phyloP scores from a whole-genome alignment of 2,329 filamentous ascomycete genomes.

The Aureobasidium sp. region DNA sequence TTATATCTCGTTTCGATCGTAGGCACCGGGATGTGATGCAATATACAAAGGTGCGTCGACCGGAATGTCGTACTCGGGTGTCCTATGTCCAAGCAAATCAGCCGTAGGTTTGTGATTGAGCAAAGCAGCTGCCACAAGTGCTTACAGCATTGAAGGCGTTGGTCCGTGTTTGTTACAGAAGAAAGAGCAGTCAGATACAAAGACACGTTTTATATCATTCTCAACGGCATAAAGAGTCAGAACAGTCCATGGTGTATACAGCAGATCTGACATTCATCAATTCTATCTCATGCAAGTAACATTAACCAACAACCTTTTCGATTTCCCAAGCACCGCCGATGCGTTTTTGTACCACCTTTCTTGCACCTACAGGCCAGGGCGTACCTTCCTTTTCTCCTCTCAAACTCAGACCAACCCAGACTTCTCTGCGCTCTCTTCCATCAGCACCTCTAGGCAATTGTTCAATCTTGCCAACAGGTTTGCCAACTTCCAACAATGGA shows the following conservation, averaged over 20 bases:
- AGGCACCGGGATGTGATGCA: background rate
- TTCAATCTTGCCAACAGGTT: constrained; percentile 77
- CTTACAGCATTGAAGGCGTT: background rate
- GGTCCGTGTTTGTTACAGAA: background rate
- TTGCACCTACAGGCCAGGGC: constrained; percentile 57
- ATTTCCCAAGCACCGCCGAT: constrained; percentile 14
- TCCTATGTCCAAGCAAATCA: background rate
- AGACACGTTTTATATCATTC: background rate
- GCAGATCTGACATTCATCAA: too few relatives aligned
- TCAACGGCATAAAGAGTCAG: background rate
- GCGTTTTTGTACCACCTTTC: constrained; percentile 14
- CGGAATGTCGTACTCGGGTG: background rate
- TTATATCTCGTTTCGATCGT: background rate
- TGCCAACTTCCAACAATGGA: constrained; percentile 73
- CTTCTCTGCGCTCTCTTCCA: constrained; percentile 54
- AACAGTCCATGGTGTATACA: too few relatives aligned
- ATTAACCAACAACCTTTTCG: constrained; percentile 9
- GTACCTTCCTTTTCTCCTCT: constrained; percentile 54
- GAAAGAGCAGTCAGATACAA: background rate
- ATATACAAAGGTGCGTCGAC: background rate
- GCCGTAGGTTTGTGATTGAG: background rate
- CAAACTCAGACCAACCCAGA: constrained; percentile 74
- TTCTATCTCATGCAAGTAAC: too few relatives aligned
- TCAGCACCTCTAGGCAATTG: constrained; percentile 40
- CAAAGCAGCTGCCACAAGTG: background rate